Evolutionary conservation across 2,329 filamentous ascomycete genomes (phyloP).

Genomic region (Epichloe hybrida): DNA sequence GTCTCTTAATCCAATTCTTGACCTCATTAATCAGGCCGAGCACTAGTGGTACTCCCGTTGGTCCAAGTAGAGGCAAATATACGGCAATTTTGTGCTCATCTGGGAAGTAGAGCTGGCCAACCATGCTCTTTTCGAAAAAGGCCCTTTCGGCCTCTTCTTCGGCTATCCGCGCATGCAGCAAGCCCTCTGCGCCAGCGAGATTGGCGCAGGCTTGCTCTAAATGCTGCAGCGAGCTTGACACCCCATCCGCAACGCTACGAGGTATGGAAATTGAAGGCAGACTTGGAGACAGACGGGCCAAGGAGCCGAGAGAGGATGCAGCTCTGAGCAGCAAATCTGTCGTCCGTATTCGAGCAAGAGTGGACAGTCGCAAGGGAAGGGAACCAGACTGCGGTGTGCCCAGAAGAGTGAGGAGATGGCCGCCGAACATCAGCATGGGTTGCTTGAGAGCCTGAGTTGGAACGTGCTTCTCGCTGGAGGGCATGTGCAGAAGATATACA

Average conservation of each 20-base stretch:
- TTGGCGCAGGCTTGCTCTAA: slow-evolving; percentile 64
- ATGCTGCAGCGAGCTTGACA: slow-evolving; percentile 65
- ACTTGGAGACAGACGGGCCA: slow-evolving; percentile 72
- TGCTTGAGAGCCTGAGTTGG: slow-evolving; percentile 55
- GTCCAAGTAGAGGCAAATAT: slow-evolving; percentile 81
- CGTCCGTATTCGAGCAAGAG: slow-evolving; percentile 71
- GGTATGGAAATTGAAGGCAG: slow-evolving; percentile 88
- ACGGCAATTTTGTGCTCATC: slow-evolving; percentile 98
- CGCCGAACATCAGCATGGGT: slow-evolving; percentile 78
- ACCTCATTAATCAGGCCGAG: slow-evolving; percentile 76
- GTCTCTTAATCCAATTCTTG: slow-evolving; percentile 43
- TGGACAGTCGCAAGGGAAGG: slow-evolving; percentile 71
- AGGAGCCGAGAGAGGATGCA: slow-evolving; percentile 83
- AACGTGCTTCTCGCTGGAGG: slow-evolving; percentile 35
- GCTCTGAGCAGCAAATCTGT: slow-evolving; percentile 78
- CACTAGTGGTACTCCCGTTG: slow-evolving; percentile 76
- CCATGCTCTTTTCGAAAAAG: slow-evolving; percentile 99
- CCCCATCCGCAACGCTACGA: slow-evolving; percentile 69
- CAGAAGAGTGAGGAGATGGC: slow-evolving; percentile 76
- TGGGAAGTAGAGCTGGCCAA: slow-evolving; percentile 94
- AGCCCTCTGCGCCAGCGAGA: slow-evolving; percentile 50
- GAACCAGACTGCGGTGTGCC: slow-evolving; percentile 76
- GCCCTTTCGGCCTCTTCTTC: slow-evolving; percentile 83
- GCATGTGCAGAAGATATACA: slow-evolving; percentile 44
- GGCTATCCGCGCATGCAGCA: slow-evolving; percentile 71